Evolutionary conservation across 345 rosid species (phyloP).

Genomic region (Garcia nutans): DNA sequence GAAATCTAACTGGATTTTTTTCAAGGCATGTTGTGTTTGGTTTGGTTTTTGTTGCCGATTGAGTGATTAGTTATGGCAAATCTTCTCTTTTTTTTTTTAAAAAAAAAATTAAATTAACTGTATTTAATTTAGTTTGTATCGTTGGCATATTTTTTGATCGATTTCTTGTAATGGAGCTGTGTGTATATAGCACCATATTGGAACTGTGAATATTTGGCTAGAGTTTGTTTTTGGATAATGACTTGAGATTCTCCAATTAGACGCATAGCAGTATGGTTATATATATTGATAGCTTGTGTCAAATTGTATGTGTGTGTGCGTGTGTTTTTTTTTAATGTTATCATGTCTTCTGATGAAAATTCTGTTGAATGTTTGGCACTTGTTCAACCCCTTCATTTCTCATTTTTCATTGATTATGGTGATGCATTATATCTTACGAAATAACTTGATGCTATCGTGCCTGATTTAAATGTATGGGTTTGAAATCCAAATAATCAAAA

Average conservation of each 20-base stretch:
- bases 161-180: background rate
- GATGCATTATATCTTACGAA: too few species aligned
- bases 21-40: background rate
- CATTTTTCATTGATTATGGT: too few species aligned
- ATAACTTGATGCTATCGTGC: too few species aligned
- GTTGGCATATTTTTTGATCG: background rate
- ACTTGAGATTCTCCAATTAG: background rate
- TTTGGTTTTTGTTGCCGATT: background rate
- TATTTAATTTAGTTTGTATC: background rate
- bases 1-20: conserved; percentile 1
- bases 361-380: too few species aligned
- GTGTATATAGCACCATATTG: background rate
- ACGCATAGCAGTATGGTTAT: too few species aligned
- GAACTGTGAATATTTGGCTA: background rate
- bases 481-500: too few species aligned
- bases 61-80: background rate
- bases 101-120: background rate
- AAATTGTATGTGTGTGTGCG: background rate
- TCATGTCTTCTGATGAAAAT: too few species aligned
- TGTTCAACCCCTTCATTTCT: too few species aligned
- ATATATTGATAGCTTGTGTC: background rate
- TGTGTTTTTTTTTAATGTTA: background rate
- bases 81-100: background rate
- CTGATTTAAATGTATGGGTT: too few species aligned
- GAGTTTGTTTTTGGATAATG: background rate